A percentile compares a stretch with the other conserved stretches of the same genome.
Conservation (phyloP, 306 rosid species). For the Pachyrhizus erosus region DNA sequence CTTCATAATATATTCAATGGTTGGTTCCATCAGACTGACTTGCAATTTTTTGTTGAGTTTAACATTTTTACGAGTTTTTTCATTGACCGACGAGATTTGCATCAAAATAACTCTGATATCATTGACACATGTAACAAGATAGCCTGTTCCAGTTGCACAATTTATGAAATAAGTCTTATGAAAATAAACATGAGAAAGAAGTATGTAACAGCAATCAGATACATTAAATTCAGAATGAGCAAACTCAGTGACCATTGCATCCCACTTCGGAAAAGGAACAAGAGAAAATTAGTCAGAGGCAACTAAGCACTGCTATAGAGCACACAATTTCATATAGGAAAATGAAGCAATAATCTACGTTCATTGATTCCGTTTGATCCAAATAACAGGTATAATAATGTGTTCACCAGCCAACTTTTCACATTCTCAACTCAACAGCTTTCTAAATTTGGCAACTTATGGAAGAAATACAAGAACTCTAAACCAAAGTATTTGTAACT, state of each 20-base stretch:
- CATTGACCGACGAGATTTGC: conserved; percentile 55
- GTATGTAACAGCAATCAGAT: conserved; percentile 20
- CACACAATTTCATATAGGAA: conserved; percentile 21
- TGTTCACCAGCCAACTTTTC: not conserved
- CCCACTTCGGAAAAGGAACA: conserved; percentile 22
- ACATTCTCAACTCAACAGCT: conserved; percentile 15
- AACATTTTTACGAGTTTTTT: conserved; percentile 45
- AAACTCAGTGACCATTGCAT: conserved; percentile 19
- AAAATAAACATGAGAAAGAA: conserved; percentile 26
- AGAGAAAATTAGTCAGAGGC: conserved; percentile 10
- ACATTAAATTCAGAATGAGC: conserved; percentile 24
- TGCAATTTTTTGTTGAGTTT: conserved; percentile 56
- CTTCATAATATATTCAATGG: conserved; percentile 81
- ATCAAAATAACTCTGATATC: conserved; percentile 66
- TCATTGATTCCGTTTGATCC: not conserved
- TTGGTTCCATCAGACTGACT: conserved; percentile 79
- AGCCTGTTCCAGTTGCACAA: conserved; percentile 64
- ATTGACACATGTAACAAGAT: conserved; percentile 71
- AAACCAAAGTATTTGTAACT: conserved; percentile 25
- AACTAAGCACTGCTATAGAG: conserved; percentile 26
- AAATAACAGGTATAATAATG: conserved; percentile 11
- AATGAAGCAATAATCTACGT: conserved; percentile 17
- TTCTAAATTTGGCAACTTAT: conserved; percentile 18
- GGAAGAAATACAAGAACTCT: conserved; percentile 7
- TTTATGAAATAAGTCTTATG: conserved; percentile 21